Percentiles rank a stretch among this genome's conserved stretches.
Conservation (phyloP, 1,284 basidiomycete genomes). For the Rhizopogon parksii region DNA sequence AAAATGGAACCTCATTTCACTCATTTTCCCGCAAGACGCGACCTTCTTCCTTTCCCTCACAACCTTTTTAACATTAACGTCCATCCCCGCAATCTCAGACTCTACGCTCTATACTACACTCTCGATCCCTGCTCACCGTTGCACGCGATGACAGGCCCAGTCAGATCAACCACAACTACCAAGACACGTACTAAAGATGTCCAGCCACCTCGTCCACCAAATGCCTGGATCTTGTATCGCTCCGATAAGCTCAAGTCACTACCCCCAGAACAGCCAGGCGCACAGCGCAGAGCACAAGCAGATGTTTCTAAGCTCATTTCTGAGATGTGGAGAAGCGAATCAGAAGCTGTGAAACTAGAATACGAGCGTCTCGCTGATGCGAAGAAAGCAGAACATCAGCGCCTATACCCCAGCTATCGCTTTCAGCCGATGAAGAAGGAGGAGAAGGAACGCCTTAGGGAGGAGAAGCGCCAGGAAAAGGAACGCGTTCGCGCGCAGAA, state of each 20-base stretch:
- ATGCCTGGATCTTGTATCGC: slow-evolving; percentile 91
- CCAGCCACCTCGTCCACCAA: slow-evolving; percentile 69
- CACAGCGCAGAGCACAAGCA: slow-evolving; percentile 53
- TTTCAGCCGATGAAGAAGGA: slow-evolving; percentile 67
- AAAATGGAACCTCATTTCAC: slow-evolving; percentile 21
- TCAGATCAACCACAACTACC: slow-evolving; percentile 2
- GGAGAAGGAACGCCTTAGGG: slow-evolving; percentile 46
- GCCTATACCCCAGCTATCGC: slow-evolving; percentile 64
- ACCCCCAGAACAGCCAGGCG: slow-evolving; percentile 28
- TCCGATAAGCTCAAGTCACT: slow-evolving; percentile 52
- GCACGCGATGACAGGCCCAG: slow-evolving; percentile 17
- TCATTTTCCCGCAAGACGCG: slow-evolving; percentile 26
- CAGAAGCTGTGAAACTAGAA: slow-evolving; percentile 41
- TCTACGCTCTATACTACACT: slow-evolving; percentile 5
- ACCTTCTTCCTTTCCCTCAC: slow-evolving; percentile 11
- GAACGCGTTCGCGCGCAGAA: slow-evolving; percentile 27
- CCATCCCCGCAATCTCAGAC: slow-evolving; percentile 2
- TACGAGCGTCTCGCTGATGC: slow-evolving; percentile 69
- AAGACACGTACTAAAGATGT: slow-evolving; percentile 14
- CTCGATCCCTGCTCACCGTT: slow-evolving; percentile 5
- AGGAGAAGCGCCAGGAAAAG: slow-evolving; percentile 40
- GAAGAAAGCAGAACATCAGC: slow-evolving; percentile 61
- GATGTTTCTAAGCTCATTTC: slow-evolving; percentile 69
- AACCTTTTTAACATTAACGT: slow-evolving; percentile 8
- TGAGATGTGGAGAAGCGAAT: slow-evolving; percentile 62